Evolutionary conservation across 768 basidiomycete genomes (phyloP).

Genomic region (Phanerodontia chrysosporium): DNA sequence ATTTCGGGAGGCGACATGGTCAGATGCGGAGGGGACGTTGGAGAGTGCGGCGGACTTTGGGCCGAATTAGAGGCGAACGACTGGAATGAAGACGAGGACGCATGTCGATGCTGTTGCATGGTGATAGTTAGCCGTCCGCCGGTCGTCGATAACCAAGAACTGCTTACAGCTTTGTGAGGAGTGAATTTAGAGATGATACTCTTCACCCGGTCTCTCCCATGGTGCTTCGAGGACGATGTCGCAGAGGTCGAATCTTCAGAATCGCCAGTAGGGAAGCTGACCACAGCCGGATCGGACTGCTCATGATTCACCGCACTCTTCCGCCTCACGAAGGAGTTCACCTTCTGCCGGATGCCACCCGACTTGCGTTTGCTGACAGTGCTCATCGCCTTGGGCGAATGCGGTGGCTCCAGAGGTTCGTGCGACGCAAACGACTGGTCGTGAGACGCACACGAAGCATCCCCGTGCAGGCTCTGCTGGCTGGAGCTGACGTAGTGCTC

Average conservation of each 20-base stretch:
- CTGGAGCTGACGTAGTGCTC: background rate
- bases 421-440: background rate
- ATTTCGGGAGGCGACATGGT: background rate
- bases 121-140: too few species aligned
- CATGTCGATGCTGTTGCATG: background rate
- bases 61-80: background rate
- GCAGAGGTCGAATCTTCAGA: background rate
- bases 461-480: background rate
- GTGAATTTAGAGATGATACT: background rate
- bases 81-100: background rate
- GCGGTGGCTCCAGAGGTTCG: background rate
- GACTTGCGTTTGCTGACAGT: background rate
- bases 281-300: background rate
- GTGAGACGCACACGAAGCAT: background rate
- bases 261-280: constrained; percentile 1
- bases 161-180: background rate
- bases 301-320: background rate
- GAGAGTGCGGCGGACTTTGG: background rate
- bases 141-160: background rate
- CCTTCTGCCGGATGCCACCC: background rate
- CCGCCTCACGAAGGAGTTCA: constrained; percentile 1
- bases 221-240: background rate
- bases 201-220: constrained; percentile 3
- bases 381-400: background rate
- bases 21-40: background rate